These are phyloP conservation scores for Gloeophyllum trabeum DNA, from an alignment of 768 basidiomycete genomes.

Conservation along the genomic window DNA sequence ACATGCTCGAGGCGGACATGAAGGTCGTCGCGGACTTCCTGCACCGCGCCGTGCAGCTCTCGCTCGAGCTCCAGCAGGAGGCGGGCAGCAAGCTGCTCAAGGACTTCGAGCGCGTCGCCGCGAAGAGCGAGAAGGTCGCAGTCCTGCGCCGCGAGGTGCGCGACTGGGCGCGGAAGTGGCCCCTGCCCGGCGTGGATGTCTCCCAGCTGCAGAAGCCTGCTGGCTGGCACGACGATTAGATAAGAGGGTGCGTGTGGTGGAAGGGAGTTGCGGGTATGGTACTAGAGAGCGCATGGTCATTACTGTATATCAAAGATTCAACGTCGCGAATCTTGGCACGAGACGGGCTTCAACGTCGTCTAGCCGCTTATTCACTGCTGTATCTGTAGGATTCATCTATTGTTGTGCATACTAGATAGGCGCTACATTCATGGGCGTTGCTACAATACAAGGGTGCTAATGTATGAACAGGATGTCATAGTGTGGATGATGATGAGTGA, in stretches of 20 bases:
- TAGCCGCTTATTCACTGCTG: too few relatives aligned
- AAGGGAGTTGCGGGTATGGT: neutral
- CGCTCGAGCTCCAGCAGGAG: conserved; percentile 84
- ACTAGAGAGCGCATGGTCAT: conserved; percentile 3
- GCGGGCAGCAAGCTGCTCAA: conserved; percentile 91
- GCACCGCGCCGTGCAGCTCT: conserved; percentile 89
- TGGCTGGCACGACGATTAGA: too few relatives aligned
- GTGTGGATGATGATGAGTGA: neutral
- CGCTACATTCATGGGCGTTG: neutral
- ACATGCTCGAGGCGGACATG: conserved; percentile 85
- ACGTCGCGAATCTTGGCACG: conserved; percentile 26
- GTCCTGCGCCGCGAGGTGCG: conserved; percentile 73
- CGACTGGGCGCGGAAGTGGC: conserved; percentile 79
- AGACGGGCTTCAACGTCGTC: too few relatives aligned
- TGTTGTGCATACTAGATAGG: too few relatives aligned
- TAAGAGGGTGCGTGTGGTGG: conserved; percentile 33
- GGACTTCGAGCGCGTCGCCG: conserved; percentile 86
- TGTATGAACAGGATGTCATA: neutral
- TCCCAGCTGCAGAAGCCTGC: conserved; percentile 37
- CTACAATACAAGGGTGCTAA: neutral
- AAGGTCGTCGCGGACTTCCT: conserved; percentile 83
- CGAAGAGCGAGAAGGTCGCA: conserved; percentile 50
- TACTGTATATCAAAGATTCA: conserved; percentile 37
- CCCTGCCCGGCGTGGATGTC: conserved; percentile 77
- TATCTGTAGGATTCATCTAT: too few relatives aligned